Conservation (phyloP, 192 early-diverging fungal species). For the Gonapodya sp. region DNA sequence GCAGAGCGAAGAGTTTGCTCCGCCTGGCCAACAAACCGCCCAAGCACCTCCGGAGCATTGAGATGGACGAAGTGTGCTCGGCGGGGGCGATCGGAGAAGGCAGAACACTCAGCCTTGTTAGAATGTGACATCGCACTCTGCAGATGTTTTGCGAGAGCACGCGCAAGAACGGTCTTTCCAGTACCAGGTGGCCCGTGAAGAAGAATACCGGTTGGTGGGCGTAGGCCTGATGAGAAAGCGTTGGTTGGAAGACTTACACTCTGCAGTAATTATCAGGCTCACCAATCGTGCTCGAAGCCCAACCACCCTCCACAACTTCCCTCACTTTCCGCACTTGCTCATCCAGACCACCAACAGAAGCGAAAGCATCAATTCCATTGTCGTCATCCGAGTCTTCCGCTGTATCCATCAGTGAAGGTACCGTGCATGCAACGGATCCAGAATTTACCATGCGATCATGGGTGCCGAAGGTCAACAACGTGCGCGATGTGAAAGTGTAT, state of each 20-base stretch:
- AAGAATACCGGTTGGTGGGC: slow-evolving; percentile 85
- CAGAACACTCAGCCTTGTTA: not conserved
- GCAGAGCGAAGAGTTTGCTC: slow-evolving; percentile 58
- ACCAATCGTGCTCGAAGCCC: slow-evolving; percentile 12
- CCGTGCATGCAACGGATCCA: not conserved
- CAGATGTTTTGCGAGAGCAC: slow-evolving; percentile 57
- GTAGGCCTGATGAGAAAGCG: slow-evolving; percentile 36
- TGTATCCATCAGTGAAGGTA: too few relatives aligned
- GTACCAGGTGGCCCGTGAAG: slow-evolving; percentile 87
- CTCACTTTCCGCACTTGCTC: slow-evolving; percentile 61
- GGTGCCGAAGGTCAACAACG: not conserved
- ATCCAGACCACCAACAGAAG: slow-evolving; percentile 70
- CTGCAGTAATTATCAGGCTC: slow-evolving; percentile 60
- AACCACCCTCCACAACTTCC: slow-evolving; percentile 62
- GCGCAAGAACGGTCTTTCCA: slow-evolving; percentile 90
- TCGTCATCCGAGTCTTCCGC: not conserved
- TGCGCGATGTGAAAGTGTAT: not conserved
- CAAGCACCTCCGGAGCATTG: slow-evolving; percentile 85
- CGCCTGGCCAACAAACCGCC: slow-evolving; percentile 88
- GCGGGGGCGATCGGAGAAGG: too few relatives aligned
- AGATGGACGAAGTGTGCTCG: slow-evolving; percentile 63
- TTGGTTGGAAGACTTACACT: slow-evolving; percentile 34
- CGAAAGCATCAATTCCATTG: slow-evolving; percentile 25
- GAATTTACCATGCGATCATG: not conserved
- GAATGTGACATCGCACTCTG: not conserved